A percentile compares a stretch with the other conserved stretches of the same genome.
Evolutionary conservation across 805 yeast species (phyloP).

Genomic region (Myxozyma neotropica): DNA sequence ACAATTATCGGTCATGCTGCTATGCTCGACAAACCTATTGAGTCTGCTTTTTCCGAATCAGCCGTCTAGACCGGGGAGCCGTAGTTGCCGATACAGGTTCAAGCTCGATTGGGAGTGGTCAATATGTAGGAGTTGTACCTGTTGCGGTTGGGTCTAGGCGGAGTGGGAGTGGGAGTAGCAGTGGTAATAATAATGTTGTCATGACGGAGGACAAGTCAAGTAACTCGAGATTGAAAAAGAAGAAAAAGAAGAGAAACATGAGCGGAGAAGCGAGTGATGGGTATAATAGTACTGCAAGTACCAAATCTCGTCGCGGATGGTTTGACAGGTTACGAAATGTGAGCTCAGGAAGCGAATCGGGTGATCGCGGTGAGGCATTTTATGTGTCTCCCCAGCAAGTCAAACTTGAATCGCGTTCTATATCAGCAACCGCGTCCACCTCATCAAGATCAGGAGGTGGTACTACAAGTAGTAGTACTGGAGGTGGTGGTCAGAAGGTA

Average conservation of each 20-base stretch:
- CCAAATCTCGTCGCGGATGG: background rate
- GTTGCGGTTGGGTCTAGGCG: constrained; percentile 27
- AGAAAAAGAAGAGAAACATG: background rate
- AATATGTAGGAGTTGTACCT: background rate
- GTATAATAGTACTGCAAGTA: background rate
- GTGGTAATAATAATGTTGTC: background rate
- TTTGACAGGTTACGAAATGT: background rate
- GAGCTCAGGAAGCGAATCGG: constrained; percentile 7
- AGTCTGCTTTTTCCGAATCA: constrained; percentile 88
- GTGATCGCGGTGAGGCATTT: background rate
- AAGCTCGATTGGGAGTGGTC: no score
- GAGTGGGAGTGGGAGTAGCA: constrained; percentile 1
- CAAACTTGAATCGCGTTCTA: background rate
- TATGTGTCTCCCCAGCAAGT: no score
- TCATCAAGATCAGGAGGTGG: background rate
- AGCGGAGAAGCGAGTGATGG: background rate
- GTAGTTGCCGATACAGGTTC: background rate
- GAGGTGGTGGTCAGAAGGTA: constrained; percentile 5
- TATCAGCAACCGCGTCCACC: background rate
- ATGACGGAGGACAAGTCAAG: background rate
- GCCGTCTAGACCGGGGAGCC: constrained; percentile 41
- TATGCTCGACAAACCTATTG: constrained; percentile 92
- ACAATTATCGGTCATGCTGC: constrained; percentile 84
- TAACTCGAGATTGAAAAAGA: background rate
- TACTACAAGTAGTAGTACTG: no score